Base-by-base conservation (phyloP, 176 grass and related monocot species). In the Poa pratensis region DNA sequence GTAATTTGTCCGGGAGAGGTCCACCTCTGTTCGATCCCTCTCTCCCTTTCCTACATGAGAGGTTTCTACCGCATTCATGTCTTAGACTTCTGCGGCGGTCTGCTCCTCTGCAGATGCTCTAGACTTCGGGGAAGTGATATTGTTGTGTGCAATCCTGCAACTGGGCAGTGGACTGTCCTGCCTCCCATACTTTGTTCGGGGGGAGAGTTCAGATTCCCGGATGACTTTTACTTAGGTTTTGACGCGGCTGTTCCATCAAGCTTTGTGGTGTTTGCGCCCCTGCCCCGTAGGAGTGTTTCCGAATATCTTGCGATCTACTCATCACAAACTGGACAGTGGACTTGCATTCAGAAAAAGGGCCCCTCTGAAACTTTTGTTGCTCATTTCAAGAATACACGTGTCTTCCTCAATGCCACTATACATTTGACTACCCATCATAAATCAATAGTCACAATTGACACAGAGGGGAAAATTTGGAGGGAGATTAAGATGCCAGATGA, bases 201-300 rank as follows among this genome's bases (percentile, higher is more conserved):
- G 27, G 4, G 12, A 63, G 60, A 28, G 60, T 27, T 6, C 4
- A 5, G 10, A 24, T 6, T 9, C 20, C 7, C 0, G 20, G 0
- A 6, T 20, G 8, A 22, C 9, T 9, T 58, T 19, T 40, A 39
- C 66, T 40, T 40, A 19, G 66, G 66, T 37, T 69, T 69, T 17
- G 34, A 69, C 9, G 3, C 17, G 0, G 66, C 66, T 10, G 34
- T 35, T 40, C 34, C 66, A 39, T 69, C 32, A 8, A 34, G 34
- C 34, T 69, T 69, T 12, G 3, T 69, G 34, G 34, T 69, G 66
- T 40, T 69, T 69, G 66, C 18, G 37, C 9, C 34, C 0, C 17
- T 37, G 35, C 0, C 1, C 3, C 0, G 1, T 37, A 20, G 10
- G 9, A 22, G 0, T 35, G 4, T 20, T 37, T 1, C 32, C 17